A percentile compares a stretch with the other conserved stretches of the same genome.
phyloP scores from a whole-genome alignment of 2,329 filamentous ascomycete species.

The Colletotrichum sojae region DNA sequence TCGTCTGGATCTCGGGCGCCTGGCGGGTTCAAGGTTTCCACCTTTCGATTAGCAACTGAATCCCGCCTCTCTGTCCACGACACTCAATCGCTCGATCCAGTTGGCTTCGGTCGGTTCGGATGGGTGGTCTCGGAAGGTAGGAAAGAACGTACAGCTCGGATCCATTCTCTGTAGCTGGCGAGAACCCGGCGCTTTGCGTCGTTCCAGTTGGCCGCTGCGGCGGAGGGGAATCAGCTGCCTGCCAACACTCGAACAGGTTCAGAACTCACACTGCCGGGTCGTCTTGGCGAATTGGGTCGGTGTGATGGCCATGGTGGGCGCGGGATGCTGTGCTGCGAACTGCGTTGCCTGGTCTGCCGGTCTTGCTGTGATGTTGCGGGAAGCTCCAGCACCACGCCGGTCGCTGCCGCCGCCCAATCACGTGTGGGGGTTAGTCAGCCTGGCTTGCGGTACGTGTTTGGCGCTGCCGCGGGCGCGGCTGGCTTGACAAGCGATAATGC shows the following conservation, averaged over 20 bases:
- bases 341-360: constrained; percentile 45
- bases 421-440: constrained; percentile 39
- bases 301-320: constrained; percentile 84
- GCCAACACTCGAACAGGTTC: constrained; percentile 1
- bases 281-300: constrained; percentile 91
- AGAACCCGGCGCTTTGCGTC: constrained; percentile 92
- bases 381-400: constrained; percentile 15
- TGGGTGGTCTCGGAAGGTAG: background rate
- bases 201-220: constrained; percentile 85
- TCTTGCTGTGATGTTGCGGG: constrained; percentile 35
- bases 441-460: background rate
- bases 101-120: background rate
- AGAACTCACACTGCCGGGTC: constrained; percentile 80
- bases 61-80: background rate
- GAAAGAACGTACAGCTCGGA: constrained; percentile 85
- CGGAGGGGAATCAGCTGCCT: constrained; percentile 52
- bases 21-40: constrained; percentile 54
- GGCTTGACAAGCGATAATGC: constrained; percentile 1
- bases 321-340: constrained; percentile 52
- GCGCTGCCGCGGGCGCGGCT: background rate
- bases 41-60: constrained; percentile 13
- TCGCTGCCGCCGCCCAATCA: constrained; percentile 33
- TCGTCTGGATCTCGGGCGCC: constrained; percentile 96
- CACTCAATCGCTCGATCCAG: background rate
- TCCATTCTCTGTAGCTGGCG: constrained; percentile 93